Conservation (phyloP, 352 stramenopile genomes). For the Halophytophthora batemanensis region DNA sequence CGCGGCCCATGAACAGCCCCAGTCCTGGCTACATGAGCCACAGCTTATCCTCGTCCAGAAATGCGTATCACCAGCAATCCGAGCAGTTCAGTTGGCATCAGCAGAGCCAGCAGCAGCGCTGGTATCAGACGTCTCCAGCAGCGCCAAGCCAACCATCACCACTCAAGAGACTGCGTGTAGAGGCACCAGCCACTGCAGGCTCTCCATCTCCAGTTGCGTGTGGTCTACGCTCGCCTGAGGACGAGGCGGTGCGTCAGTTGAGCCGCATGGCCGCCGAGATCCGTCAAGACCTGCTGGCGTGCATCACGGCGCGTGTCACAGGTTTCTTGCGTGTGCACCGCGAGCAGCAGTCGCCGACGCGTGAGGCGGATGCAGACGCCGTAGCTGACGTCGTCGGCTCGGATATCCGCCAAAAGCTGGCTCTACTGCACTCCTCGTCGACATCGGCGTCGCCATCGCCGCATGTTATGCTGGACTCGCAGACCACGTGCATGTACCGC, state of each 20-base stretch:
- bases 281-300: constrained; percentile 53
- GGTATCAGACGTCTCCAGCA: constrained; percentile 16
- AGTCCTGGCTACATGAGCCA: constrained; percentile 11
- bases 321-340: constrained; percentile 60
- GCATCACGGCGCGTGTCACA: constrained; percentile 66
- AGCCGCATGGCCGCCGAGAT: constrained; percentile 60
- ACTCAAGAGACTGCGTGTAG: constrained; percentile 23
- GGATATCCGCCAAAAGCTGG: constrained; percentile 65
- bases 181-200: constrained; percentile 12
- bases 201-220: constrained; percentile 8
- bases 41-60: constrained; percentile 7
- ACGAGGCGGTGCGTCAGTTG: constrained; percentile 61
- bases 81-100: constrained; percentile 21
- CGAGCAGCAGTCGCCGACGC: constrained; percentile 19
- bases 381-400: constrained; percentile 51
- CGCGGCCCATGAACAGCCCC: constrained; percentile 11
- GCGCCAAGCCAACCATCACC: constrained; percentile 17
- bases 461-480: constrained; percentile 37
- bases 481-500: constrained; percentile 79
- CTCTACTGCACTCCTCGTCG: constrained; percentile 34
- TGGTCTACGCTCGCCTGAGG: constrained; percentile 26
- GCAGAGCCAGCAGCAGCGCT: constrained; percentile 9
- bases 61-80: constrained; percentile 19
- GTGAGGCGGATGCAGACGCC: constrained; percentile 31
- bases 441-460: constrained; percentile 14